Evolutionary conservation across 2,329 filamentous ascomycete genomes (phyloP).

Genomic region (Elsinoe necatrix): DNA sequence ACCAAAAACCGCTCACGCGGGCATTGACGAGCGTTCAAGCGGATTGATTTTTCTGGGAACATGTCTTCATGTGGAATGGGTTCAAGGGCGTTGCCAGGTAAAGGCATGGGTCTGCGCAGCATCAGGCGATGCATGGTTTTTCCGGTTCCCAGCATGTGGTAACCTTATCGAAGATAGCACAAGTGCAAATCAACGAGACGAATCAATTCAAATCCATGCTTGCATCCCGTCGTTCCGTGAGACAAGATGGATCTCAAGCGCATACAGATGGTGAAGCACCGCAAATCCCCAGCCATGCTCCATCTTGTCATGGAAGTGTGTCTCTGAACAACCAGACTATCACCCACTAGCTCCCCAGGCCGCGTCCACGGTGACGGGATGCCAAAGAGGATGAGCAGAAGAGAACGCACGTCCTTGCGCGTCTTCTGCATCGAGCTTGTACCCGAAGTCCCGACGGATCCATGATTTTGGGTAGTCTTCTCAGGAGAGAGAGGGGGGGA

Average conservation of each 20-base stretch:
- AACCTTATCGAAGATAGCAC: background rate
- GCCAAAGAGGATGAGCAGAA: background rate
- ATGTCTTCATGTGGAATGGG: background rate
- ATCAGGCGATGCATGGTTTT: constrained; percentile 4
- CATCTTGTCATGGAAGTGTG: background rate
- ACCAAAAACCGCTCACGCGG: background rate
- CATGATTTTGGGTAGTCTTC: background rate
- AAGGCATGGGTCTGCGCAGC: background rate
- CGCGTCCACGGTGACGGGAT: background rate
- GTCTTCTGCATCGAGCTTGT: background rate
- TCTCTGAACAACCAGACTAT: constrained; percentile 4
- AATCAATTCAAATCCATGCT: background rate
- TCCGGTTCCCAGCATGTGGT: background rate
- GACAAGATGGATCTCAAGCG: too few relatives aligned
- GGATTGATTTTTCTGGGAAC: constrained; percentile 2
- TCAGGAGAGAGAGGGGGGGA: background rate
- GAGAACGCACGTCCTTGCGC: background rate
- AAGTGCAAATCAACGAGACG: background rate
- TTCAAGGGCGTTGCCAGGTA: background rate
- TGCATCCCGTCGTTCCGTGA: background rate
- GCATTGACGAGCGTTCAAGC: constrained; percentile 14
- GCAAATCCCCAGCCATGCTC: background rate
- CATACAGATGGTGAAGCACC: background rate
- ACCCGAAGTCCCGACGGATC: background rate
- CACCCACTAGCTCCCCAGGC: background rate